Base-by-base conservation (phyloP, 2,329 filamentous ascomycete genomes). In the Diaporthe sp. region DNA sequence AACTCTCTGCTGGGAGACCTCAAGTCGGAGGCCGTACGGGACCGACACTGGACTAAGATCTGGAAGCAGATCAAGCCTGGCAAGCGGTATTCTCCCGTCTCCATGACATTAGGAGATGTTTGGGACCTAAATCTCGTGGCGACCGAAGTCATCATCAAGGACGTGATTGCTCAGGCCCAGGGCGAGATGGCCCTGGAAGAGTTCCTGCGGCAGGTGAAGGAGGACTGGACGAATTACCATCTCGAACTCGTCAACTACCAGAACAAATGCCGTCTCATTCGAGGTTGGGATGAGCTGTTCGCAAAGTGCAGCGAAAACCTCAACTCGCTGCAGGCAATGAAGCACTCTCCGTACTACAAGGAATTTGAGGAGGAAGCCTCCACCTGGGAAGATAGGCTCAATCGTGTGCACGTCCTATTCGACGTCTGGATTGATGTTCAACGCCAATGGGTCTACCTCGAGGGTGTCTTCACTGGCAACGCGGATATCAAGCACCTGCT, bases 361-460 rank as follows among this genome's bases (percentile, higher is more conserved):
- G 96, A 98, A 81, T 99, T 99, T 78, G 97, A 99, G 83, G 97
- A 99, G 80, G 97, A 99, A 80, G 97, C 97, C 9, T 94, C 95
- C 0, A 91, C 94, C 1, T 99, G 97, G 97, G 97, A 99, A 85
- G 97, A 99, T 85, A 98, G 98, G 84, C 90, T 99, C 37, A 99
- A 98, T 84, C 92, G 97, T 61, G 95, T 99, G 3, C 97, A 99
- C 82, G 95, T 99, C 22, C 90, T 99, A 13, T 99, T 99, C 81
- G 97, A 99, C 83, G 96, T 99, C 22, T 99, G 97, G 97, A 99
- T 99, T 80, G 97, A 99, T 85, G 97, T 99, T n/a, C 97, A 99
- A 84, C 94, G 97, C 77, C 97, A 99, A 86, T 99, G 97, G 97
- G 97, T 99, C 10, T 99, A 99, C 83, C 91, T 99, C 7, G 97